Percentiles rank a stretch among this genome's conserved stretches.
Conservation (phyloP, 306 rosid genomes). For the Prunus campanulata region DNA sequence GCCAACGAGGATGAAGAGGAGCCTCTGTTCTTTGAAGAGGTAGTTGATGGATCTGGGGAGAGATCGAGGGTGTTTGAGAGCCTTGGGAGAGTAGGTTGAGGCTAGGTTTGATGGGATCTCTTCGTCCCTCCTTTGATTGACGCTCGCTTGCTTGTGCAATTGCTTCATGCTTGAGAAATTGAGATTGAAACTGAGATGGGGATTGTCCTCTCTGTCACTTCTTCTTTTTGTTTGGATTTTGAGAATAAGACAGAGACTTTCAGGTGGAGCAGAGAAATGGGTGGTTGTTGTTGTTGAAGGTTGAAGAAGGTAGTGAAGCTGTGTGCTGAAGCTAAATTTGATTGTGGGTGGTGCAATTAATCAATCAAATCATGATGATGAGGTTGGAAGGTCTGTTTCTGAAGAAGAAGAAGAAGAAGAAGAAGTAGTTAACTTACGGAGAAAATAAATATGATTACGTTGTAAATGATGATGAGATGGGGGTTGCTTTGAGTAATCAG, state of each 20-base stretch:
- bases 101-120: conserved; percentile 41
- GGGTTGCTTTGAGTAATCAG: background rate
- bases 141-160: conserved; percentile 60
- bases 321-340: no score
- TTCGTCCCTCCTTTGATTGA: conserved; percentile 72
- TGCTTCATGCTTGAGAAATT: conserved; percentile 50
- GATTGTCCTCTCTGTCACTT: background rate
- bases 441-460: background rate
- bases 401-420: background rate
- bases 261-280: background rate
- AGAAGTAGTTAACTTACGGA: background rate
- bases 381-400: background rate
- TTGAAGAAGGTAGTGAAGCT: background rate
- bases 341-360: background rate
- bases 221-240: background rate
- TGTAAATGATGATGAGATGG: background rate
- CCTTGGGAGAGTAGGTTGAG: conserved; percentile 75
- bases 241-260: background rate
- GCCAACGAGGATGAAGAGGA: conserved; percentile 76
- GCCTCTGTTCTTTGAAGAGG: conserved; percentile 76
- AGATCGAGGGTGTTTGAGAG: conserved; percentile 65
- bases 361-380: background rate
- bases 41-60: conserved; percentile 91
- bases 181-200: background rate
- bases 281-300: background rate